These are phyloP conservation scores for Arabidopsis arenosa DNA, from an alignment of 345 rosid species.

Conservation along the genomic window DNA sequence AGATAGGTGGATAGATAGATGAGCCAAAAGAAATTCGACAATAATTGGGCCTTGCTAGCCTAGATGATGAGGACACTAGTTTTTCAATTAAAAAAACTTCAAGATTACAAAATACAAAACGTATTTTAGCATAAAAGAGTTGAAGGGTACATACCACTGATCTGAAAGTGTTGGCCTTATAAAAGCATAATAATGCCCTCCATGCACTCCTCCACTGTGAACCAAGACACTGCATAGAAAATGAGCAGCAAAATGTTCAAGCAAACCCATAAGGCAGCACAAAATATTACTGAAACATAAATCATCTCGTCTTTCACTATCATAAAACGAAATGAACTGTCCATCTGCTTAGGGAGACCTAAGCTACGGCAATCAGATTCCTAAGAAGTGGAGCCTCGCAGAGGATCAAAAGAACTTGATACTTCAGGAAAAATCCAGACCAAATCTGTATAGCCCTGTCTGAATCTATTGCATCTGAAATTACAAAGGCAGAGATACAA, in stretches of 20 bases:
- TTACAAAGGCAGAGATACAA: constrained; percentile 23
- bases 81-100: constrained; percentile 16
- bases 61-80: constrained; percentile 26
- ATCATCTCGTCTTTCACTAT: constrained; percentile 16
- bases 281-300: background rate
- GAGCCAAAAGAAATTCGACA: constrained; percentile 19
- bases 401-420: constrained; percentile 19
- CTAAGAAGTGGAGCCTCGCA: constrained; percentile 13
- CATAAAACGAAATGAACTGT: constrained; percentile 6
- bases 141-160: constrained; percentile 65
- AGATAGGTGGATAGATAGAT: constrained; percentile 6
- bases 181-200: constrained; percentile 97
- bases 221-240: constrained; percentile 76
- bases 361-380: constrained; percentile 12
- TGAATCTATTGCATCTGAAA: constrained; percentile 18
- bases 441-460: background rate
- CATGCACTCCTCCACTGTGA: constrained; percentile 98
- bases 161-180: constrained; percentile 93
- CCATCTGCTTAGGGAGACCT: background rate
- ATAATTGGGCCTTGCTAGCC: constrained; percentile 27
- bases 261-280: constrained; percentile 13
- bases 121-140: background rate
- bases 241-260: constrained; percentile 30
- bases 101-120: constrained; percentile 9
- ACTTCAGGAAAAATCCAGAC: constrained; percentile 1